These are phyloP conservation scores for Eucalyptus virginea DNA, from an alignment of 345 rosid species.

Conservation along the genomic window DNA sequence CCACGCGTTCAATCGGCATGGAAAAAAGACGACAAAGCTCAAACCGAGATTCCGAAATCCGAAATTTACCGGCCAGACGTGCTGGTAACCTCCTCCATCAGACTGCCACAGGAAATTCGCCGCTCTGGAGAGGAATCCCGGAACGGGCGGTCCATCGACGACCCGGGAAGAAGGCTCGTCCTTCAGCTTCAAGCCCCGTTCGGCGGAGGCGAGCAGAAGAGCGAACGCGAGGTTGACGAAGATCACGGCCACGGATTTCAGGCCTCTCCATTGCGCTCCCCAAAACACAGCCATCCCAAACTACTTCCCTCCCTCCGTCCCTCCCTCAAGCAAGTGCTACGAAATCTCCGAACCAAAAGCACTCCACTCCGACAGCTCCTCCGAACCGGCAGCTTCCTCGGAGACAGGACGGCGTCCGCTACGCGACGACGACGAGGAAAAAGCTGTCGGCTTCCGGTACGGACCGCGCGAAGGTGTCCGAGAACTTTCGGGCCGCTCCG, in stretches of 20 bases:
- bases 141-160: not conserved
- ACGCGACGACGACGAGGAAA: not conserved
- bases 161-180: not conserved
- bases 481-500: not conserved
- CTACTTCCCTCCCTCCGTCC: not conserved
- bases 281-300: not conserved
- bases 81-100: constrained; percentile 14
- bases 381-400: not conserved
- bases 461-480: not conserved
- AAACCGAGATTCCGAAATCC: not conserved
- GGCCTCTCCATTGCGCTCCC: not conserved
- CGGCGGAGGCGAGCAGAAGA: constrained; percentile 6
- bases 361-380: not conserved
- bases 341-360: not conserved
- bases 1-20: not conserved
- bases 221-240: not conserved
- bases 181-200: not conserved
- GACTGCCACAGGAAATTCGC: constrained; percentile 10
- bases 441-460: not conserved
- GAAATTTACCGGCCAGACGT: constrained; percentile 34
- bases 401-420: not conserved
- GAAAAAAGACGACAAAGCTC: not conserved
- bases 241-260: not conserved
- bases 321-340: not conserved
- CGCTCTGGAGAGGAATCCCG: not conserved